Evolutionary conservation across 805 yeast species (phyloP).

Genomic region (Cyberlindnera bimundalis): DNA sequence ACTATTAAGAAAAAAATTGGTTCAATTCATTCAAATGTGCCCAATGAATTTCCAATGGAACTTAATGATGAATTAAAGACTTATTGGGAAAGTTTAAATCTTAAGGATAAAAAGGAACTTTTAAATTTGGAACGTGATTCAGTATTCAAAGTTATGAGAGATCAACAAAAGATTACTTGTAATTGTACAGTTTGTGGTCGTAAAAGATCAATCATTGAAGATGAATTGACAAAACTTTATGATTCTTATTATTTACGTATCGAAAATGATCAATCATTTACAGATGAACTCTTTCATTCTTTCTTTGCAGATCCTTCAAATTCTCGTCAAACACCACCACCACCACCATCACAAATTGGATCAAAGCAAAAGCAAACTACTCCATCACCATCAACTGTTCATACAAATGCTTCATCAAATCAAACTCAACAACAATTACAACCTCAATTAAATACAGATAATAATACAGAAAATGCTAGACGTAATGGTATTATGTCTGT

Average conservation of each 20-base stretch:
- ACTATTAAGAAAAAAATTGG: conserved; percentile 26
- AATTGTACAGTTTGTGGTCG: conserved; percentile 78
- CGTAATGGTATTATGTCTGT: conserved; percentile 50
- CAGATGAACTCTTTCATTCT: conserved; percentile 17
- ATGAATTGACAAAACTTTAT: conserved; percentile 71
- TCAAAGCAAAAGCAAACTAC: conserved; percentile 1
- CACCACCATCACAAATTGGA: conserved; percentile 7
- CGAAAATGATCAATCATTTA: conserved; percentile 14
- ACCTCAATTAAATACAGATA: conserved; percentile 1
- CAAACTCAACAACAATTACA: conserved; percentile 3
- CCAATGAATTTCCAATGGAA: conserved; percentile 18
- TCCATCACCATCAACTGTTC: neutral
- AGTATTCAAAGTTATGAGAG: conserved; percentile 60
- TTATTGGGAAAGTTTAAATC: conserved; percentile 62
- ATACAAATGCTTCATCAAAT: neutral
- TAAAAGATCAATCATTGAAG: conserved; percentile 65
- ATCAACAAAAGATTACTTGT: conserved; percentile 56
- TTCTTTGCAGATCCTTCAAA: conserved; percentile 6
- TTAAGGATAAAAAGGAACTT: conserved; percentile 57
- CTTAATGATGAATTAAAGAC: conserved; percentile 29
- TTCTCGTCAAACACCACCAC: neutral
- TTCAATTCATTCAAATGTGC: neutral
- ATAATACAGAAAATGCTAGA: conserved; percentile 11
- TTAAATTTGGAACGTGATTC: conserved; percentile 67
- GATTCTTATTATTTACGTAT: conserved; percentile 55